A percentile compares a stretch with the other conserved stretches of the same genome.
phyloP scores from a whole-genome alignment of 2,329 filamentous ascomycete species.

The Trichoderma polysporum region DNA sequence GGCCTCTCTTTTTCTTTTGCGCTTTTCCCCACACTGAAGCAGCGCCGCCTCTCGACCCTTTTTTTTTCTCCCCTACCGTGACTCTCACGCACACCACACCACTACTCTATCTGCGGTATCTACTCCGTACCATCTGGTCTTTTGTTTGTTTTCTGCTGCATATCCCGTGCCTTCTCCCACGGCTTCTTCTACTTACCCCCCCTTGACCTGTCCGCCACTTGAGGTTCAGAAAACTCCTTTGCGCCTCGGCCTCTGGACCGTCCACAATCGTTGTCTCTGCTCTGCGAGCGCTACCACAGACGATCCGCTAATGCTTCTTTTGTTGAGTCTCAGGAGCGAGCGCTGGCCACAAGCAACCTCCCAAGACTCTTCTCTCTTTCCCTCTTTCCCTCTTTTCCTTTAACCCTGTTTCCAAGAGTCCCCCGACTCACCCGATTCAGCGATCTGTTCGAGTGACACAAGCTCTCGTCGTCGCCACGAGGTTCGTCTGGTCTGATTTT shows the following conservation, averaged over 20 bases:
- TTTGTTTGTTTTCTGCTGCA: conserved; percentile 4
- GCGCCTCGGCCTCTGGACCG: conserved; percentile 1
- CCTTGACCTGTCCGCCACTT: conserved; percentile 23
- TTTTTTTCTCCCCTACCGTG: conserved; percentile 20
- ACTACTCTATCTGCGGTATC: background rate
- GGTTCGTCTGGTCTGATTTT: conserved; percentile 23
- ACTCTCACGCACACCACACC: conserved; percentile 3
- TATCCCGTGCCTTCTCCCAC: conserved; percentile 9
- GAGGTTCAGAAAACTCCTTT: background rate
- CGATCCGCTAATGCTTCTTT: conserved; percentile 21
- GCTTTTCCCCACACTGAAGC: conserved; percentile 16
- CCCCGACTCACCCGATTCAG: conserved; percentile 11
- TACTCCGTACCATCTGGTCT: background rate
- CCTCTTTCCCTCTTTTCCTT: conserved; percentile 1
- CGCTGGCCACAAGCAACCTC: conserved; percentile 21
- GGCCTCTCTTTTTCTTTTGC: conserved; percentile 18
- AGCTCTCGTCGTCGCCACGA: conserved; percentile 22
- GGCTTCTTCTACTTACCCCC: background rate
- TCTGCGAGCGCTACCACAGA: conserved; percentile 18
- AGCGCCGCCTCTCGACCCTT: conserved; percentile 14
- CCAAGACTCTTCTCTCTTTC: conserved; percentile 16
- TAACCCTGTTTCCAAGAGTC: conserved; percentile 3
- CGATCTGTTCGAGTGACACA: conserved; percentile 24
- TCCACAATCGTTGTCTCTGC: conserved; percentile 9
- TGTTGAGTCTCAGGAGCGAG: conserved; percentile 21